Base-by-base conservation (phyloP, 23 red algal genomes). In the Chondrus crispus region DNA sequence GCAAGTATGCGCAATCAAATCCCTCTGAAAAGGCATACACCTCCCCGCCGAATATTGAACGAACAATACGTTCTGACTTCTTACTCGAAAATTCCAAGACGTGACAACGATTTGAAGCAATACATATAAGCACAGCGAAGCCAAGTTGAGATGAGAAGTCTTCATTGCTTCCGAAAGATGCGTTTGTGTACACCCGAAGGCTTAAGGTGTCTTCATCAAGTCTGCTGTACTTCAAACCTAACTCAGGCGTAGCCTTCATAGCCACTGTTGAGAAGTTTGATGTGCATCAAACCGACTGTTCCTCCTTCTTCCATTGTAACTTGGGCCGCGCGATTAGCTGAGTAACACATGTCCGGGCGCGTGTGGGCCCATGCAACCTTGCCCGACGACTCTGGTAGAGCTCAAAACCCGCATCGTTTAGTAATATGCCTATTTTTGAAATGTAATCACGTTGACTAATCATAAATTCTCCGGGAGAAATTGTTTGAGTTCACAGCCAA, bases 11-110 rank as follows among this genome's bases (percentile, higher is more conserved):
- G 2, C 42, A 14, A 45, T 88, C 84, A 70, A 88, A 88, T 7
- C 44, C 62, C 24, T 88, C 64, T 28, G 35, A 1, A 88, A 88
- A 88, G 13, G 84, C 84, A 46, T 70, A 88, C 24, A 70, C 58
- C 19, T 88, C 84, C 26, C 55, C 84, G 2, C 40, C 35, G 41
- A 88, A 46, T 69, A 42, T 51, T 46, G 84, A 88, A 24, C 40
- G 26, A 24, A 70, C 58, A 37, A 74, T 48, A 30, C 58, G 26
- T 18, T 64, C 35, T 64, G 58, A 64, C 58, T 64, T 9, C 35
- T 18, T 64, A 32, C 58, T 64, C 58, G 58, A 64, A 32, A 30
- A 18, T 9, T 64, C 5, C 35, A 64, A 64, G 24, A 64, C 58
- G 35, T 64, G 58, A 8, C 26, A 30, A n/a, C 35, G 26, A 30